Base-by-base conservation (phyloP, 1,284 basidiomycete genomes). In the Cryptococcus maquisensis region DNA sequence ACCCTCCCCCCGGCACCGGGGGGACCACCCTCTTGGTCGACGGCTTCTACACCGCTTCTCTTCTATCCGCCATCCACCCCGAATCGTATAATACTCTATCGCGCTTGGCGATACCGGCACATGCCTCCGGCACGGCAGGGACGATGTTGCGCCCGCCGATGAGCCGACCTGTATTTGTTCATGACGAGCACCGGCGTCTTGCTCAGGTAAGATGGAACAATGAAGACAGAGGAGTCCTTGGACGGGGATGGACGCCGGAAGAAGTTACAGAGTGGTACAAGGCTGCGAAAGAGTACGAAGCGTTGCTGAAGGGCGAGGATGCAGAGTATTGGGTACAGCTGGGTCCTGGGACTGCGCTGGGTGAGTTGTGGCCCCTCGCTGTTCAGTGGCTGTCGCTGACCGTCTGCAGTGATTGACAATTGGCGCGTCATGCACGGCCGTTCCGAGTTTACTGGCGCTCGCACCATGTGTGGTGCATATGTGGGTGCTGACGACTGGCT, bases 401-500 rank as follows among this genome's bases (percentile, higher is more conserved):
- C 21, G 16, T 32, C 24, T 20, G 8, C 65, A 90, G 89, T 93
- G 37, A 83, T 96, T 50, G 88, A 98, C 75, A 98, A 98, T 69
- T 90, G 96, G 73, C 84, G 95, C 12, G 90, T 98, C 3, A 79
- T 98, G 51, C 96, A 98, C 64, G 95, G 95, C 6, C 85, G 95
- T 8, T 89, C 90, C 0, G 83, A 85, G 0, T 98, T 97, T 70
- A 83, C 84, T 2, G 95, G 96, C 3, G 84, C 84, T 67, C 83
- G 95, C 3, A 82, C 90, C 1, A 90, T 98, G 84, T 98, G 95
- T 66, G 95, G 95, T 0, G 94, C 94, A 0, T 98, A 98, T 69
- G 83, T 96, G 50, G 89, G 90, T 0, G 80, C 83, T n/a, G 93
- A 96, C 67, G 93, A 96, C 70, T 95, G 86, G 73, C 81, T 81